These are phyloP conservation scores for Eucalyptus camaldulensis DNA, from an alignment of 345 rosid genomes.

Conservation along the genomic window DNA sequence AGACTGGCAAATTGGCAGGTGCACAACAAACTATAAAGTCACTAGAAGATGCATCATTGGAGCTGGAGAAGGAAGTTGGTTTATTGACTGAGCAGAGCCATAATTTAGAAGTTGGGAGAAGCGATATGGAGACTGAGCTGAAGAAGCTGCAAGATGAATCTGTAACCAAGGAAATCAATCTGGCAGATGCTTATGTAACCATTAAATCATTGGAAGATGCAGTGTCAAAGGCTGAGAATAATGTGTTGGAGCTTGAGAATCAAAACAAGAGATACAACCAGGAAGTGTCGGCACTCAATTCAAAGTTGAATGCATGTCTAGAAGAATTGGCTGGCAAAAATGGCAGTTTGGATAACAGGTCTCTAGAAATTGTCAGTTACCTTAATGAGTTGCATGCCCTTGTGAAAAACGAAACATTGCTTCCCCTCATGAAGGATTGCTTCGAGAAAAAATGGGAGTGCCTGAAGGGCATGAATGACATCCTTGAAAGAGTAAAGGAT, in stretches of 20 bases:
- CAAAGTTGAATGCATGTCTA: slow-evolving; percentile 63
- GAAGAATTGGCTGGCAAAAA: slow-evolving; percentile 67
- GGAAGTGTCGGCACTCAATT: slow-evolving; percentile 48
- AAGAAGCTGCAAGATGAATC: slow-evolving; percentile 46
- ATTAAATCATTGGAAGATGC: slow-evolving; percentile 53
- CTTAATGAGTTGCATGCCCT: slow-evolving; percentile 42
- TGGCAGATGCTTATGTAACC: slow-evolving; percentile 34
- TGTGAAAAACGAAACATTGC: slow-evolving; percentile 38
- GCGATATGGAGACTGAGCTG: slow-evolving; percentile 41
- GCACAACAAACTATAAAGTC: slow-evolving; percentile 47
- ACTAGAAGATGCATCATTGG: slow-evolving; percentile 43
- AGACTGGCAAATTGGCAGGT: slow-evolving; percentile 39
- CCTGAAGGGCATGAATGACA: slow-evolving; percentile 47
- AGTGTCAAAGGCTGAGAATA: slow-evolving; percentile 36
- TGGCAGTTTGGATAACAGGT: slow-evolving; percentile 41
- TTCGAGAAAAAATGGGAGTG: slow-evolving; percentile 37
- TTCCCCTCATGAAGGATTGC: slow-evolving; percentile 31
- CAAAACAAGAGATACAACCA: slow-evolving; percentile 44
- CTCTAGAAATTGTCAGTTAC: slow-evolving; percentile 36
- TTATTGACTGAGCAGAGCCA: slow-evolving; percentile 38
- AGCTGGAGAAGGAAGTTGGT: slow-evolving; percentile 38
- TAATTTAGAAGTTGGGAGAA: slow-evolving; percentile 14
- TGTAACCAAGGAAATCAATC: slow-evolving; percentile 29
- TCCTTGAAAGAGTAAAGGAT: slow-evolving; percentile 28
- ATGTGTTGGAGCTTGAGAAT: slow-evolving; percentile 36